phyloP scores from a whole-genome alignment of 2,329 filamentous ascomycete genomes.

The Sclerotinia nivalis region DNA sequence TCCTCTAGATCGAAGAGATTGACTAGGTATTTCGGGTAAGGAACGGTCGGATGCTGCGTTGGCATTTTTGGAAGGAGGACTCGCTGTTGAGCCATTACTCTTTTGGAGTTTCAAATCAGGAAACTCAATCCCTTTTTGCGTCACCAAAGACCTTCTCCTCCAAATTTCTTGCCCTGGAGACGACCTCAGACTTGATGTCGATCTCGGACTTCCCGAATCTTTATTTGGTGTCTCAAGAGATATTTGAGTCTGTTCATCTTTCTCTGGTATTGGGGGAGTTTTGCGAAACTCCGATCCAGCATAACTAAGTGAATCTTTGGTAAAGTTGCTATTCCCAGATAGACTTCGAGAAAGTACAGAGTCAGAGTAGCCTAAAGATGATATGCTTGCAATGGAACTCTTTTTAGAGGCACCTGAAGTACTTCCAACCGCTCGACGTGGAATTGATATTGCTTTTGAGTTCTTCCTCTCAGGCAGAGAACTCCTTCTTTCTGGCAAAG shows the following conservation, averaged over 20 bases:
- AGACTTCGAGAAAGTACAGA: slow-evolving; percentile 27
- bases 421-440: slow-evolving; percentile 36
- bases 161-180: slow-evolving; percentile 37
- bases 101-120: slow-evolving; percentile 38
- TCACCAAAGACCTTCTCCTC: slow-evolving; percentile 37
- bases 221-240: slow-evolving; percentile 26
- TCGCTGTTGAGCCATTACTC: slow-evolving; percentile 40
- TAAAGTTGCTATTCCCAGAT: slow-evolving; percentile 33
- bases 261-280: slow-evolving; percentile 33
- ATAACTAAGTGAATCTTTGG: slow-evolving; percentile 34
- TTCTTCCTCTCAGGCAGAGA: slow-evolving; percentile 27
- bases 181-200: slow-evolving; percentile 29
- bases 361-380: slow-evolving; percentile 37
- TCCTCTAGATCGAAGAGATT: slow-evolving; percentile 28
- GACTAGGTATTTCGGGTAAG: slow-evolving; percentile 28
- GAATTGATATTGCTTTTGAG: slow-evolving; percentile 30
- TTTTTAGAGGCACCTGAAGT: slow-evolving; percentile 24
- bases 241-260: slow-evolving; percentile 30
- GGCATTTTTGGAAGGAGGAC: slow-evolving; percentile 32
- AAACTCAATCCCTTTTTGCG: slow-evolving; percentile 35
- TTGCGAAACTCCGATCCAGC: slow-evolving; percentile 32
- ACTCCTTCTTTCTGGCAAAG: slow-evolving; percentile 16
- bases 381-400: slow-evolving; percentile 32
- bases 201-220: slow-evolving; percentile 14
- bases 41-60: slow-evolving; percentile 26